These are phyloP conservation scores for Asterionellopsis glacialis DNA, from an alignment of 108 stramenopile genomes.

Conservation along the genomic window DNA sequence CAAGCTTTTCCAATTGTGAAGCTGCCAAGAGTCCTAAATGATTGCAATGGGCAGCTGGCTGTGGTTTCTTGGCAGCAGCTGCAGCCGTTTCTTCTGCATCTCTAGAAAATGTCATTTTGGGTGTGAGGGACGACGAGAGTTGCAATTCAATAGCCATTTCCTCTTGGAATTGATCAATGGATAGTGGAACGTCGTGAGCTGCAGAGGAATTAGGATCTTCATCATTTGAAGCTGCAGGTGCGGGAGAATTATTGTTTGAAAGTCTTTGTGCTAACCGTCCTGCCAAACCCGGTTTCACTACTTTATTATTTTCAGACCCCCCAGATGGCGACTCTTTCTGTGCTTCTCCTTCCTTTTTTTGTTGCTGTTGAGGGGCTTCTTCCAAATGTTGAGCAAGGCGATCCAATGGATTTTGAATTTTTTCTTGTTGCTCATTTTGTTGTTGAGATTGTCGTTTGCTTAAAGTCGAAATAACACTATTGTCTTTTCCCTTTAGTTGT, in stretches of 20 bases:
- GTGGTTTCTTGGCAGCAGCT: constrained; percentile 15
- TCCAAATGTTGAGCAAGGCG: not conserved
- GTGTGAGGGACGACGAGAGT: not conserved
- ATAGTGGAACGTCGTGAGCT: too few species aligned
- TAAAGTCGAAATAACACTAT: constrained; percentile 5
- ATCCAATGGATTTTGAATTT: not conserved
- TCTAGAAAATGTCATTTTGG: constrained; percentile 12
- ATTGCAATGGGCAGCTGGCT: constrained; percentile 18
- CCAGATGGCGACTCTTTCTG: too few species aligned
- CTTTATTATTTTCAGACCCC: too few species aligned
- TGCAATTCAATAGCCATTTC: not conserved
- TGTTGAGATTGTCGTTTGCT: constrained; percentile 2
- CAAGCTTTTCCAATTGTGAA: constrained; percentile 67
- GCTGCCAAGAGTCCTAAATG: constrained; percentile 62
- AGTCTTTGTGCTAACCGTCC: too few species aligned
- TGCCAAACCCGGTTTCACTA: too few species aligned
- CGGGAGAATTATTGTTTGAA: too few species aligned
- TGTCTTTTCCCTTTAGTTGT: constrained; percentile 1
- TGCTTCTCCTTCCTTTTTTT: not conserved
- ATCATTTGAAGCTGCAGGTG: too few species aligned
- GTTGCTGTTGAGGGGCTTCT: constrained; percentile 2
- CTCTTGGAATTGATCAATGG: not conserved
- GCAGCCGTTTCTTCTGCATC: constrained; percentile 32
- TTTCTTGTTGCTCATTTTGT: not conserved
- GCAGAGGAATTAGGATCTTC: too few species aligned